Evolutionary conservation across 192 early-diverging fungal species (phyloP), one percentile per base, ranked within the genome.

Genomic region (Allomyces macrogynus): DNA sequence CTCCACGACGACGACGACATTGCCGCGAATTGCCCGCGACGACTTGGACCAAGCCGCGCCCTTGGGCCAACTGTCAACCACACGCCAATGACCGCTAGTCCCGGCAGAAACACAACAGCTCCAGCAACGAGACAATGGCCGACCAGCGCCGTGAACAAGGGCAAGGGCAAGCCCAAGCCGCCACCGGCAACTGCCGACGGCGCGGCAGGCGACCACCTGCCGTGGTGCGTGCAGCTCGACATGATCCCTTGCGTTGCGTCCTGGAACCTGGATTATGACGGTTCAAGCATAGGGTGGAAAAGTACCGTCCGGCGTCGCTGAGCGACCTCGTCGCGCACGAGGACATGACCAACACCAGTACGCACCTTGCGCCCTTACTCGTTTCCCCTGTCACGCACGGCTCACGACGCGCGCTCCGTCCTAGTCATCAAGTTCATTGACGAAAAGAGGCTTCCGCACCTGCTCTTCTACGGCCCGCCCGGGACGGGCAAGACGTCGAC

Each of bases 401-500:
- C n/a, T n/a, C n/a, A n/a, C n/a, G n/a, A n/a, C n/a, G 22, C 43
- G 60, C 12, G 61, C 22, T 20, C 23, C n/a, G 10, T 11, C 42
- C 24, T 64, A 86, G 89, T 94, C 63, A 75, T 87, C 65, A 72
- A 80, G 8, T 99, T 96, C 73, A 93, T 97, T 65, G 89, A 92
- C 64, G 85, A 90, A 64, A 85, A 90, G 70, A 85, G 85, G 62
- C 77, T 97, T 10, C 96, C 96, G 23, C 96, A 99, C 71, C 79
- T 99, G 62, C 78, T 99, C 24, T 88, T 99, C 65, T 99, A 99
- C 75, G 96, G 96, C 12, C 96, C 96, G 22, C 92, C 96, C 7
- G 96, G 94, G 63, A 95, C 93, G 3, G 94, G 94, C 5, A 95
- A 97, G 72, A 97, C 94, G 0, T 92, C 94, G 5, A 93, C 92